A percentile compares a stretch with the other conserved stretches of the same genome.
Evolutionary conservation across 805 yeast species (phyloP).

Genomic region (Hanseniaspora vineae): DNA sequence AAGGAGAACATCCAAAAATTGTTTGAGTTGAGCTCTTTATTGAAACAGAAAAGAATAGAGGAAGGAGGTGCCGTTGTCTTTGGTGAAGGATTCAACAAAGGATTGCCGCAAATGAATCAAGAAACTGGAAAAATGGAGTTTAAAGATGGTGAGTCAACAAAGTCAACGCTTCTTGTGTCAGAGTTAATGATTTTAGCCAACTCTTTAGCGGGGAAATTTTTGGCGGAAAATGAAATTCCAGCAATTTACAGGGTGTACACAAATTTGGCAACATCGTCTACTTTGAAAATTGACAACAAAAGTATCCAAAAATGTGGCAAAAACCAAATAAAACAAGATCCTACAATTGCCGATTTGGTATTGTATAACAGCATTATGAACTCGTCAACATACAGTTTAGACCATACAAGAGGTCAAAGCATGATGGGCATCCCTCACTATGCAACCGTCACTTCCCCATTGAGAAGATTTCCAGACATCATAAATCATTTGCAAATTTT

Average conservation of each 20-base stretch:
- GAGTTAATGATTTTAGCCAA: slow-evolving; percentile 79
- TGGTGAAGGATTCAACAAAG: slow-evolving; percentile 24
- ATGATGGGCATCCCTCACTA: slow-evolving; percentile 54
- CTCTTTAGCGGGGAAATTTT: slow-evolving; percentile 38
- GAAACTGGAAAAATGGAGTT: slow-evolving; percentile 12
- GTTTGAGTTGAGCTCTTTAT: slow-evolving; percentile 13
- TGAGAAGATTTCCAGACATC: slow-evolving; percentile 71
- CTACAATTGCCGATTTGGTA: slow-evolving; percentile 31
- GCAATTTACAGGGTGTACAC: slow-evolving; percentile 32
- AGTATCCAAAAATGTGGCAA: not conserved
- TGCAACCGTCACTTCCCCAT: slow-evolving; percentile 76
- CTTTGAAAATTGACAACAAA: not conserved
- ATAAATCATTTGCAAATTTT: slow-evolving; percentile 59
- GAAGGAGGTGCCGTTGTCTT: slow-evolving; percentile 30
- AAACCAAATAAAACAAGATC: slow-evolving; percentile 17
- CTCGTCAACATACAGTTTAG: slow-evolving; percentile 37
- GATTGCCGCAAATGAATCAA: slow-evolving; percentile 11
- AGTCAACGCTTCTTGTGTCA: slow-evolving; percentile 55
- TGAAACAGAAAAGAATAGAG: slow-evolving; percentile 19
- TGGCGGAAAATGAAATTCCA: slow-evolving; percentile 33
- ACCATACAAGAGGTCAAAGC: slow-evolving; percentile 34
- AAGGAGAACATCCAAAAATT: slow-evolving; percentile 26
- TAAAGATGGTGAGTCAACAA: slow-evolving; percentile 20
- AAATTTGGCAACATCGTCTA: slow-evolving; percentile 17
- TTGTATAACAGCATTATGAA: slow-evolving; percentile 28